phyloP scores from a whole-genome alignment of 352 stramenopile genomes.

The Phytopythium kandeliae region DNA sequence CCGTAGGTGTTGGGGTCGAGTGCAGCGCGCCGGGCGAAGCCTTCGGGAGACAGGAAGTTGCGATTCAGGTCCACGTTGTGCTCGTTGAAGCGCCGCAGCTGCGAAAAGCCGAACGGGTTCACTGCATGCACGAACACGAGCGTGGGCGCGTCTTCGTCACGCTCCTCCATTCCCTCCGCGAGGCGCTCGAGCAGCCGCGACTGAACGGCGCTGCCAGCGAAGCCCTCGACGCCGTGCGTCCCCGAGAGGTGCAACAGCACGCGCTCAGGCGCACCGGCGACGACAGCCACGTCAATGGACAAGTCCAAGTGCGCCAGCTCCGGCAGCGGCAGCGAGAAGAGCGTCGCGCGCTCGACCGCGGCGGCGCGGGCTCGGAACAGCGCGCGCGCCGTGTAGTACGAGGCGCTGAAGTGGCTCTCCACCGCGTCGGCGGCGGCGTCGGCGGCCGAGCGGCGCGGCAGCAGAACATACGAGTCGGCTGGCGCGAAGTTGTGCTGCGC shows the following conservation, averaged over 20 bases:
- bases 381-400: slow-evolving; percentile 59
- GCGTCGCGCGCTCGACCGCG: slow-evolving; percentile 15
- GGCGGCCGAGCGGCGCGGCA: neutral
- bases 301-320: slow-evolving; percentile 39
- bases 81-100: slow-evolving; percentile 89
- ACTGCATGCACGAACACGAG: slow-evolving; percentile 91
- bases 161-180: slow-evolving; percentile 2
- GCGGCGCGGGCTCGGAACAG: slow-evolving; percentile 43
- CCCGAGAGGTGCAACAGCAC: slow-evolving; percentile 76
- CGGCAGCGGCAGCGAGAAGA: slow-evolving; percentile 46
- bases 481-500: slow-evolving; percentile 44
- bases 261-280: slow-evolving; percentile 34
- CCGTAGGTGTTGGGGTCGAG: slow-evolving; percentile 70
- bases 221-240: slow-evolving; percentile 80
- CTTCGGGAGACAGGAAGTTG: slow-evolving; percentile 69
- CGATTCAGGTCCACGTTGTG: slow-evolving; percentile 94
- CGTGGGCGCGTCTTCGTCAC: slow-evolving; percentile 33
- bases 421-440: slow-evolving; percentile 19
- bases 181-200: slow-evolving; percentile 34
- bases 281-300: slow-evolving; percentile 59
- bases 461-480: slow-evolving; percentile 28
- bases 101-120: slow-evolving; percentile 90
- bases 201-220: slow-evolving; percentile 82
- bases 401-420: slow-evolving; percentile 44
- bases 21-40: slow-evolving; percentile 38